A percentile compares a stretch with the other conserved stretches of the same genome.
Conservation (phyloP, 495 filamentous ascomycete genomes). For the Articulospora tetracladia region DNA sequence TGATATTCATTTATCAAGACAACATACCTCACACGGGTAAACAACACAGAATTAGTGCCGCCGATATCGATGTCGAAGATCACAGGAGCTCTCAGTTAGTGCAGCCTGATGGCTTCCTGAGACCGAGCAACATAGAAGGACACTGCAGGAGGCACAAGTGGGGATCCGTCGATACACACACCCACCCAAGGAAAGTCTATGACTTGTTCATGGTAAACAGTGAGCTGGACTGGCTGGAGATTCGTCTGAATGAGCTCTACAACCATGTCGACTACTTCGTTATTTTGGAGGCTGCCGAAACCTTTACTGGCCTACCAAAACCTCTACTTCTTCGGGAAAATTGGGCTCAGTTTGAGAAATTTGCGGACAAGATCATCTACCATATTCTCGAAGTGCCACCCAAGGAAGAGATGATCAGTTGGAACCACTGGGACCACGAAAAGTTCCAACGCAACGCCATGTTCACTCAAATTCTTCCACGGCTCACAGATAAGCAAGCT, state of each 20-base stretch:
- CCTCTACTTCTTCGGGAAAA: constrained; percentile 33
- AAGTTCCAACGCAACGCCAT: constrained; percentile 33
- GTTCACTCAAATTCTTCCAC: constrained; percentile 29
- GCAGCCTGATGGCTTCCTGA: constrained; percentile 6
- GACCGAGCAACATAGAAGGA: neutral
- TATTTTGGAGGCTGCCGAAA: constrained; percentile 41
- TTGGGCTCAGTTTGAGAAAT: constrained; percentile 30
- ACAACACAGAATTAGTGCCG: neutral
- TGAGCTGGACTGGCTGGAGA: constrained; percentile 45
- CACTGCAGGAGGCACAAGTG: constrained; percentile 4
- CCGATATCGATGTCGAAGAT: constrained; percentile 3
- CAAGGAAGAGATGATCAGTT: neutral
- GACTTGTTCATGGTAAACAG: constrained; percentile 38
- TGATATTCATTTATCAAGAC: neutral
- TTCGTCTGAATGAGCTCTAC: constrained; percentile 33
- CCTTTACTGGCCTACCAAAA: constrained; percentile 39
- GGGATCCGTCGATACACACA: neutral
- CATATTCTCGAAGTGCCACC: constrained; percentile 30
- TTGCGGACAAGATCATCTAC: constrained; percentile 35
- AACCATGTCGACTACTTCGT: constrained; percentile 41
- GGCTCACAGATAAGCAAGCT: constrained; percentile 21
- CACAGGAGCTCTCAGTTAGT: neutral
- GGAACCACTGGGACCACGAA: constrained; percentile 30
- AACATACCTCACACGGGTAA: neutral
- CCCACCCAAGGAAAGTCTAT: constrained; percentile 31